Percentiles rank a stretch among this genome's conserved stretches.
These are phyloP conservation scores for Hypoxylon sp. DNA, from an alignment of 2,329 filamentous ascomycete genomes.

Conservation along the genomic window DNA sequence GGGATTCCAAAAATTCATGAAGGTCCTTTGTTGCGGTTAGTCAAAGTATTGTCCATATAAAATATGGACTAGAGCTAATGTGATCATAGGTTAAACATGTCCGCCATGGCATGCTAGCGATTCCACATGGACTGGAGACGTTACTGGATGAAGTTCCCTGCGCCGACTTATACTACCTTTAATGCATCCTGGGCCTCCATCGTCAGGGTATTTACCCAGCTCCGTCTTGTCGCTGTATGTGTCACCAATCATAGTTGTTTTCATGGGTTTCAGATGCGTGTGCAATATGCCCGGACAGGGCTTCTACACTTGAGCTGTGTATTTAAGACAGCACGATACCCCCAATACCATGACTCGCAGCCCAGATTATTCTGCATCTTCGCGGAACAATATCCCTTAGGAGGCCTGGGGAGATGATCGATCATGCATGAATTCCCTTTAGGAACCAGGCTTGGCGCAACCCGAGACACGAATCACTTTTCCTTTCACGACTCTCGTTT, in stretches of 20 bases:
- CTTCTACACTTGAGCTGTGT: constrained; percentile 9
- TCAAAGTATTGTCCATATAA: constrained; percentile 26
- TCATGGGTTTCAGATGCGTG: constrained; percentile 25
- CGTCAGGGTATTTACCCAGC: constrained; percentile 41
- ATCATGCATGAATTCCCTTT: constrained; percentile 38
- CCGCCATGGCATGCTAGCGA: constrained; percentile 49
- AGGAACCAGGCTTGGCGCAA: constrained; percentile 46
- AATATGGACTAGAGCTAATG: constrained; percentile 9
- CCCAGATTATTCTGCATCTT: constrained; percentile 21
- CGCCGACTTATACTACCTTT: constrained; percentile 49
- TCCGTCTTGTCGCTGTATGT: constrained; percentile 42
- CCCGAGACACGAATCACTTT: constrained; percentile 49
- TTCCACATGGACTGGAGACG: constrained; percentile 53
- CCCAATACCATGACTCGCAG: constrained; percentile 19
- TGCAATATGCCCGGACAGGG: constrained; percentile 16
- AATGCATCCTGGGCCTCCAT: constrained; percentile 50
- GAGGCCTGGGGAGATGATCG: constrained; percentile 31
- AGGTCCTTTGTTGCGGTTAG: constrained; percentile 90
- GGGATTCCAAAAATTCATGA: constrained; percentile 93
- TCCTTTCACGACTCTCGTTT: constrained; percentile 56
- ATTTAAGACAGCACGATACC: constrained; percentile 17
- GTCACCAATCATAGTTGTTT: constrained; percentile 36
- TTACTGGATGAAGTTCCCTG: constrained; percentile 50
- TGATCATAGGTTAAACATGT: constrained; percentile 48
- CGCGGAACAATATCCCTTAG: constrained; percentile 31